phyloP scores from a whole-genome alignment of 345 rosid genomes.

The Barbarea vulgaris region DNA sequence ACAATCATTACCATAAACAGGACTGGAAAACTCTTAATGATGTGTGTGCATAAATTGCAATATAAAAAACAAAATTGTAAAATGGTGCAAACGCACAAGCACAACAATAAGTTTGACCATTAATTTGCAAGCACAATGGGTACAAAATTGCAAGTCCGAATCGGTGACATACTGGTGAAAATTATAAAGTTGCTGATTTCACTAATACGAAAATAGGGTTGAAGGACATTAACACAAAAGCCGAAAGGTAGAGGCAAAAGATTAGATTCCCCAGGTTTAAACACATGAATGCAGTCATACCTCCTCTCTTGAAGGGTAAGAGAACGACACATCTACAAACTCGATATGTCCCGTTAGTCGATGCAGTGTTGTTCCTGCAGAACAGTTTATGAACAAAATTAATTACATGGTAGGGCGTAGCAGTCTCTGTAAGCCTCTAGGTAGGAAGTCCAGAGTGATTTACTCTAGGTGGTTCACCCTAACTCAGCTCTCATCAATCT shows the following conservation, averaged over 20 bases:
- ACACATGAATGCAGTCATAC: conserved; percentile 46
- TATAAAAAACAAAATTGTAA: background rate
- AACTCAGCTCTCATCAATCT: conserved; percentile 18
- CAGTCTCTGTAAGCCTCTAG: conserved; percentile 18
- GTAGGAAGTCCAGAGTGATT: conserved; percentile 9
- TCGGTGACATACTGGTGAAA: background rate
- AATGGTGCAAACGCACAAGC: conserved; percentile 5
- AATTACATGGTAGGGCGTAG: conserved; percentile 13
- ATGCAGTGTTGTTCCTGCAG: conserved; percentile 61
- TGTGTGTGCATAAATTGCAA: conserved; percentile 10
- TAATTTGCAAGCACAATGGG: conserved; percentile 6
- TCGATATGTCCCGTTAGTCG: conserved; percentile 63
- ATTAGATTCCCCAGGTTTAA: background rate
- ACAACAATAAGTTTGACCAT: background rate
- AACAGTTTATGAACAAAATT: conserved; percentile 24
- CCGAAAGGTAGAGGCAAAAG: conserved; percentile 9
- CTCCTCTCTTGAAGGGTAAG: conserved; percentile 66
- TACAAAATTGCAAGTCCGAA: background rate
- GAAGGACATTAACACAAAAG: conserved; percentile 8
- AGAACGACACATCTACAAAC: conserved; percentile 66
- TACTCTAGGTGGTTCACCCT: conserved; percentile 3
- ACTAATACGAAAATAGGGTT: conserved; percentile 9
- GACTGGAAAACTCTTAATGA: background rate
- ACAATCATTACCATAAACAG: background rate
- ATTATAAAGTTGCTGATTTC: background rate